phyloP scores from a whole-genome alignment of 2,329 filamentous ascomycete genomes.

The Penicillium concentricum region DNA sequence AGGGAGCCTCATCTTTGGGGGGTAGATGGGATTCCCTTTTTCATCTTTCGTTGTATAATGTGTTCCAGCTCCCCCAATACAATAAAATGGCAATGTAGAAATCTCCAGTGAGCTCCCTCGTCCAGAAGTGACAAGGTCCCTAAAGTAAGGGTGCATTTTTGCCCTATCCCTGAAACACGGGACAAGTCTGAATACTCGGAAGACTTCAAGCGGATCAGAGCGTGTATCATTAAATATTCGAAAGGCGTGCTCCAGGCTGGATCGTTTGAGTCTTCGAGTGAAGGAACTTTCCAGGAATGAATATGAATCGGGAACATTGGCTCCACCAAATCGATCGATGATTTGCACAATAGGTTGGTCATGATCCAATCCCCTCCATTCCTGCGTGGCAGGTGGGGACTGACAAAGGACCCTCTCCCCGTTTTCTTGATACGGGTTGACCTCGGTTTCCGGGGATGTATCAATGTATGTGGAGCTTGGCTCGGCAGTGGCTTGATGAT shows the following conservation, averaged over 20 bases:
- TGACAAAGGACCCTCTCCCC: neutral
- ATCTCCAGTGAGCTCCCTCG: conserved; percentile 55
- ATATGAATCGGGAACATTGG: conserved; percentile 36
- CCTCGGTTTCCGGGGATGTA: neutral
- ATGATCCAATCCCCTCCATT: neutral
- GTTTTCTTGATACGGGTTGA: neutral
- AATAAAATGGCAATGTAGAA: conserved; percentile 61
- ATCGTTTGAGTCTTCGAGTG: conserved; percentile 67
- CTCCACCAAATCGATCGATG: neutral
- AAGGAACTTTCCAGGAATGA: conserved; percentile 66
- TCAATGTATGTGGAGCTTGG: neutral
- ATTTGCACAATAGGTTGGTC: neutral
- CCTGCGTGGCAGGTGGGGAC: neutral
- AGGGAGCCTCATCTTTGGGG: conserved; percentile 26
- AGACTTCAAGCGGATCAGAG: conserved; percentile 51
- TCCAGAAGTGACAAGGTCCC: conserved; percentile 37
- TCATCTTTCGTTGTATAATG: conserved; percentile 54
- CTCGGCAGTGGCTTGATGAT: neutral
- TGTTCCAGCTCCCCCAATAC: conserved; percentile 67
- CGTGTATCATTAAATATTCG: conserved; percentile 51
- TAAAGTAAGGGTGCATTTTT: conserved; percentile 41
- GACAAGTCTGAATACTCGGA: conserved; percentile 68
- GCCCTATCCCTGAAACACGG: conserved; percentile 54
- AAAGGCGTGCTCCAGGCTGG: conserved; percentile 62
- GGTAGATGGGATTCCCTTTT: conserved; percentile 35